Base-by-base conservation (phyloP, 164 flowering plant species). In the Umbellularia californica region DNA sequence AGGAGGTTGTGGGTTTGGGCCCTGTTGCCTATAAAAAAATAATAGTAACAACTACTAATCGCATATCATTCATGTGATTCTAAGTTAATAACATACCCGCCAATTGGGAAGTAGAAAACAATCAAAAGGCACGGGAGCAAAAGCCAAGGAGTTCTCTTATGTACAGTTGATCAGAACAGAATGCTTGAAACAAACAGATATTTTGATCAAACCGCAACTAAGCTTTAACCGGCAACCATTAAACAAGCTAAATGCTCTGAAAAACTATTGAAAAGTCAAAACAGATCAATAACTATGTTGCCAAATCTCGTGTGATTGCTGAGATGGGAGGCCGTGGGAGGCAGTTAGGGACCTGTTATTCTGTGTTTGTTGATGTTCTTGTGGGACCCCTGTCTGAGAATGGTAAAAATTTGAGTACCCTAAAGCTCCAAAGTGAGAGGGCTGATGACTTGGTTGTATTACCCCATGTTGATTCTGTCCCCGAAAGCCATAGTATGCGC, bases 301-400 rank as follows among this genome's bases (percentile, higher is more conserved):
- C 98, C 98, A 94, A 66, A 92, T 70, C 83, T 90, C 97, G 75
- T 90, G 95, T 64, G 92, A 84, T 77, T 88, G 98, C 86, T 92
- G 90, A n/a, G 92, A 70, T 17, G 83, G 35, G 35, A 30, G 93
- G 69, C 87, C 90, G 73, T 89, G 95, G 23, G 92, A 82, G 4
- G 89, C 87, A 17, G 84, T 79, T 1, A 87, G 81, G 23, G 89
- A 72, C 10, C 82, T 89, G 55, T 92, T 95, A 74, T 90, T 85
- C 5, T 85, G 78, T 75, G 83, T 87, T 76, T 89, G 95, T 9
- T 41, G 47, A 58, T 88, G 95, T 30, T 95, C 96, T 76, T 84
- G 82, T 3, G 92, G 79, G 25, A 64, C 69, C 1, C 93, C 95
- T 0, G 88, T 62, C 73, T 89, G 98, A 63, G 96, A 87, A 51